These are phyloP conservation scores for Sclerotiophoma versabilis DNA, from an alignment of 2,329 filamentous ascomycete genomes.

Conservation along the genomic window DNA sequence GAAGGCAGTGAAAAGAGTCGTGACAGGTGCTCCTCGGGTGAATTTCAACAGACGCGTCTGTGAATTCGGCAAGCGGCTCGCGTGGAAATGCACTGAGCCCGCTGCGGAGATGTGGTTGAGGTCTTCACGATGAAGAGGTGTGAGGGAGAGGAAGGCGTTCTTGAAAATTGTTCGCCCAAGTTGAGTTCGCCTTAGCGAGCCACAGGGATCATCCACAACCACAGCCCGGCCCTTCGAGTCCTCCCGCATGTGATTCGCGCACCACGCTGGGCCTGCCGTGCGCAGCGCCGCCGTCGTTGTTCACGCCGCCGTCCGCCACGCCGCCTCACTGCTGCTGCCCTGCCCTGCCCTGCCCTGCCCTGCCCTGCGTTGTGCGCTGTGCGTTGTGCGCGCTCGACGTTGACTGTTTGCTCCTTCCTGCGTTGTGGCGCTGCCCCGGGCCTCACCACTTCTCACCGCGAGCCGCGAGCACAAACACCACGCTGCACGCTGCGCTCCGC, in stretches of 20 bases:
- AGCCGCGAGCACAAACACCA: constrained; percentile 19
- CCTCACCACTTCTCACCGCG: background rate
- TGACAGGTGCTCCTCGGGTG: constrained; percentile 39
- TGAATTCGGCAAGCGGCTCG: constrained; percentile 50
- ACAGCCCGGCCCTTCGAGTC: constrained; percentile 5
- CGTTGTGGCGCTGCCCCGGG: background rate
- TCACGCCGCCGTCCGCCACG: background rate
- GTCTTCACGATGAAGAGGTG: constrained; percentile 48
- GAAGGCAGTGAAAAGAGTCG: constrained; percentile 37
- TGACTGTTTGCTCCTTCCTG: constrained; percentile 2
- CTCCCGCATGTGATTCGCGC: constrained; percentile 20
- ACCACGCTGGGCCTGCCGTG: constrained; percentile 2
- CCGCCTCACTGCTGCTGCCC: background rate
- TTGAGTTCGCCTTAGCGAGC: constrained; percentile 30
- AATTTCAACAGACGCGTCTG: constrained; percentile 50
- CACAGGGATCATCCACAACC: constrained; percentile 16
- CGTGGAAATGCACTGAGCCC: constrained; percentile 38
- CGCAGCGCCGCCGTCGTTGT: background rate
- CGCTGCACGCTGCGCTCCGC: constrained; percentile 23
- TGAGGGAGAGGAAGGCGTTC: constrained; percentile 22
- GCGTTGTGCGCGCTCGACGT: background rate
- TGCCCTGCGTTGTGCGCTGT: background rate
- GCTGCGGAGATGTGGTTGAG: constrained; percentile 37
- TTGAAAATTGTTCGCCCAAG: constrained; percentile 36
- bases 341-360: background rate